phyloP scores from a whole-genome alignment of 164 flowering plant genomes.

The Euptelea pleiosperma region DNA sequence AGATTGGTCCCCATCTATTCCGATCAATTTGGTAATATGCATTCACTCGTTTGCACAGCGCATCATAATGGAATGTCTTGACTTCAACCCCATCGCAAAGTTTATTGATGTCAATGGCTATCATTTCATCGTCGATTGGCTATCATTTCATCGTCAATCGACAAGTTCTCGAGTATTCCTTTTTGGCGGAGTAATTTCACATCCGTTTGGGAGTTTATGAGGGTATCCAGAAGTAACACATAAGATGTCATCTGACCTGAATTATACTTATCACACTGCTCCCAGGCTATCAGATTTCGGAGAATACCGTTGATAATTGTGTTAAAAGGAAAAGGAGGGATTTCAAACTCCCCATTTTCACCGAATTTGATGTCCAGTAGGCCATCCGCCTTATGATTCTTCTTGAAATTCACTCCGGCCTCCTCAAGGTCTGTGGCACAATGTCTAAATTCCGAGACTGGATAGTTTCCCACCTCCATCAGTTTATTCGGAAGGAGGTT shows the following conservation, averaged over 20 bases:
- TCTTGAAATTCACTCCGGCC: slow-evolving; percentile 14
- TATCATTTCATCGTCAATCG: background rate
- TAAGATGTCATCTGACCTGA: slow-evolving; percentile 13
- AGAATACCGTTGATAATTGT: background rate
- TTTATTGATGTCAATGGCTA: slow-evolving; percentile 4
- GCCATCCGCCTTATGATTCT: background rate
- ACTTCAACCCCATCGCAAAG: slow-evolving; percentile 8
- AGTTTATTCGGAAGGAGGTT: background rate
- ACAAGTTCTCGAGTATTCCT: background rate
- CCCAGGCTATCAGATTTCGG: slow-evolving; percentile 15
- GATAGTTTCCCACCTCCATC: background rate
- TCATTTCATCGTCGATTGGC: too few species aligned
- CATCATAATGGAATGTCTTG: background rate
- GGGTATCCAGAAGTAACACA: slow-evolving; percentile 1
- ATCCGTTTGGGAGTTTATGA: slow-evolving; percentile 8
- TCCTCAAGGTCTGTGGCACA: slow-evolving; percentile 11
- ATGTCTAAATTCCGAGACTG: slow-evolving; percentile 2
- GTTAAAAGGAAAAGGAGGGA: slow-evolving; percentile 5
- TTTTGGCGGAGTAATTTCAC: slow-evolving; percentile 7
- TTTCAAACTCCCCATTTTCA: slow-evolving; percentile 8
- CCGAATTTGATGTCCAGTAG: slow-evolving; percentile 4
- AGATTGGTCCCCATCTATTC: slow-evolving; percentile 13
- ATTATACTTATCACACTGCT: slow-evolving; percentile 6
- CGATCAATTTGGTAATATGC: slow-evolving; percentile 1
- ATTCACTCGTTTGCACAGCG: slow-evolving; percentile 10